A percentile compares a stretch with the other conserved stretches of the same genome.
These are phyloP conservation scores for Suillus bovinus DNA, from an alignment of 768 basidiomycete species.

Conservation along the genomic window DNA sequence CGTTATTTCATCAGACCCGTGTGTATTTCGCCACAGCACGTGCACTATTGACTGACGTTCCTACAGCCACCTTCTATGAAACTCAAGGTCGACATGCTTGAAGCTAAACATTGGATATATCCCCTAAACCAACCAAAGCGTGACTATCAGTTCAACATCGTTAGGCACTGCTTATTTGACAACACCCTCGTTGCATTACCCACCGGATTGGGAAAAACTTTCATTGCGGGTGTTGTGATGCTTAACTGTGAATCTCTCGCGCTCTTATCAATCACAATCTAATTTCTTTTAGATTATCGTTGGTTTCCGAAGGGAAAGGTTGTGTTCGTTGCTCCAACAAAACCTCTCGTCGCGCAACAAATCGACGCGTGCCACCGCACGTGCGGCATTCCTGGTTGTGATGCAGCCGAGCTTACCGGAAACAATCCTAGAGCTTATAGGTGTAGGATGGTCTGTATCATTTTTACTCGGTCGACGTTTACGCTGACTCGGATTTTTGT, in stretches of 20 bases:
- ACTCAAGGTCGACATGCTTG: constrained; percentile 71
- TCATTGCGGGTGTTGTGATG: constrained; percentile 97
- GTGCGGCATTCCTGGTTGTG: constrained; percentile 88
- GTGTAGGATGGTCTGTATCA: constrained; percentile 55
- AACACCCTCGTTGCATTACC: constrained; percentile 94
- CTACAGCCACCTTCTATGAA: constrained; percentile 75
- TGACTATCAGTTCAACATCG: constrained; percentile 95
- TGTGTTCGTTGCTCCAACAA: constrained; percentile 94
- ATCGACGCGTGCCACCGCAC: constrained; percentile 89
- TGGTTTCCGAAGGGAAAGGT: constrained; percentile 94
- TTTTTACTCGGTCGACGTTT: not conserved
- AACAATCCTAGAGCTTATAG: constrained; percentile 56
- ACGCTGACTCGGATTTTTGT: not conserved
- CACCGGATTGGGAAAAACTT: constrained; percentile 97
- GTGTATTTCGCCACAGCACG: constrained; percentile 11
- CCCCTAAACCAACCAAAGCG: constrained; percentile 87
- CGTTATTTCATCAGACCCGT: constrained; percentile 31
- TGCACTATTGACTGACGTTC: constrained; percentile 8
- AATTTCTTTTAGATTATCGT: constrained; percentile 61
- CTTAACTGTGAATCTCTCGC: constrained; percentile 69
- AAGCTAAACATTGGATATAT: constrained; percentile 86
- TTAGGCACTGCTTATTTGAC: constrained; percentile 80
- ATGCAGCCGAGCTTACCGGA: constrained; percentile 88
- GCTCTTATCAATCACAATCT: constrained; percentile 9
- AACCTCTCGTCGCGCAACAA: constrained; percentile 95